Conservation (phyloP, 2,329 filamentous ascomycete species). For the Teratosphaeria pseudoeucalypti region DNA sequence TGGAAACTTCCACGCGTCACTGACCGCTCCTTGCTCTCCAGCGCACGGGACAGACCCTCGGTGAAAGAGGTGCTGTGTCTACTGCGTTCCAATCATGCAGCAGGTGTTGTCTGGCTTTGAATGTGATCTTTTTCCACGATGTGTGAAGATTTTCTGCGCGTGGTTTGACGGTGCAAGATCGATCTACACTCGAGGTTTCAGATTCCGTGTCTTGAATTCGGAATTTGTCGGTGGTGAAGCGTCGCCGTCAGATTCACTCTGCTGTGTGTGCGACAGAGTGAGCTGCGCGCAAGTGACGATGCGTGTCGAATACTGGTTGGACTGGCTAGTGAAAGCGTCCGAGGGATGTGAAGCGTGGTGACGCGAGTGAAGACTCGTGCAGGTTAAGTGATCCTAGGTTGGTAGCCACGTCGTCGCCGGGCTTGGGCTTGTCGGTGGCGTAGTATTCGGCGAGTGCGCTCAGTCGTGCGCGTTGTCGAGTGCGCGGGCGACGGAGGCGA, state of each 20-base stretch:
- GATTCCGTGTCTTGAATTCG: not conserved
- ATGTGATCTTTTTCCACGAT: not conserved
- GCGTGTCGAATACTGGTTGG: not conserved
- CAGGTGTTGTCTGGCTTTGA: not conserved
- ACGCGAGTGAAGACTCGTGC: not conserved
- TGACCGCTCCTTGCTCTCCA: slow-evolving; percentile 9
- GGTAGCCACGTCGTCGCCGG: not conserved
- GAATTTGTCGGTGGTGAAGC: not conserved
- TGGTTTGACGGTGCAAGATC: not conserved
- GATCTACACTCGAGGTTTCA: not conserved
- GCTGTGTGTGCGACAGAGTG: not conserved
- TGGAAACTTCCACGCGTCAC: not conserved
- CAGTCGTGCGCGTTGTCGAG: not conserved
- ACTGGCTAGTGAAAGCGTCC: not conserved
- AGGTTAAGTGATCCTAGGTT: not conserved
- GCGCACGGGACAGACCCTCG: slow-evolving; percentile 2
- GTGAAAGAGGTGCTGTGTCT: not conserved
- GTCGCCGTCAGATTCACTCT: not conserved
- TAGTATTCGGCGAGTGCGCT: not conserved
- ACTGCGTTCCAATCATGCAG: slow-evolving; percentile 6
- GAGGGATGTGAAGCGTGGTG: not conserved
- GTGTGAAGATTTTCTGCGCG: not conserved
- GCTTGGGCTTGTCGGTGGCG: not conserved
- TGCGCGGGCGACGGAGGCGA: not conserved
- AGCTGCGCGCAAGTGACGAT: not conserved